Percentiles rank a stretch among this genome's conserved stretches.
phyloP scores from a whole-genome alignment of 192 early-diverging fungal species.

The Neocallimastix lanati region DNA sequence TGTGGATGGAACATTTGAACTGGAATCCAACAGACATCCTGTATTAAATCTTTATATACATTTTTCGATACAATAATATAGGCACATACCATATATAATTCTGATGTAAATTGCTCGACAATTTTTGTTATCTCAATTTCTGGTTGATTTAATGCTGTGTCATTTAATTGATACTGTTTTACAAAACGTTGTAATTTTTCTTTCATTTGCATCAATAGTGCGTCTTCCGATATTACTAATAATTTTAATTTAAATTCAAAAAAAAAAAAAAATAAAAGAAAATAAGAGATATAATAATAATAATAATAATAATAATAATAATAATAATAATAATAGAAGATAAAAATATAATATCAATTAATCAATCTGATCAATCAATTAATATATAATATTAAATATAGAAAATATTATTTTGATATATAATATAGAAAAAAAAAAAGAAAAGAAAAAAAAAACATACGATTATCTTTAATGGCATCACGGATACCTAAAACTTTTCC shows the following conservation, averaged over 20 bases:
- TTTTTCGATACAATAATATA: neutral
- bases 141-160: conserved; percentile 4
- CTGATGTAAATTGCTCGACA: conserved; percentile 4
- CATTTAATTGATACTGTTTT: conserved; percentile 5
- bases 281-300: no score
- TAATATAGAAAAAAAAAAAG: no score
- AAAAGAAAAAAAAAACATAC: no score
- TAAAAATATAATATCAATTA: no score
- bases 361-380: no score
- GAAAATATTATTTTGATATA: no score
- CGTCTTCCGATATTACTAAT: conserved; percentile 4
- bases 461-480: neutral
- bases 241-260: no score
- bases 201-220: conserved; percentile 12
- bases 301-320: no score
- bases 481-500: neutral
- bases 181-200: conserved; percentile 32
- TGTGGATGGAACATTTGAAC: conserved; percentile 56
- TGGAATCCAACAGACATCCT: conserved; percentile 73
- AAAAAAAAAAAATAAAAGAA: no score
- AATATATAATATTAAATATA: no score
- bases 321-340: no score
- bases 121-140: conserved; percentile 11
- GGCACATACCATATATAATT: conserved; percentile 2
- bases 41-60: conserved; percentile 55